phyloP scores from a whole-genome alignment of 306 rosid species.

The Ormosia emarginata region DNA sequence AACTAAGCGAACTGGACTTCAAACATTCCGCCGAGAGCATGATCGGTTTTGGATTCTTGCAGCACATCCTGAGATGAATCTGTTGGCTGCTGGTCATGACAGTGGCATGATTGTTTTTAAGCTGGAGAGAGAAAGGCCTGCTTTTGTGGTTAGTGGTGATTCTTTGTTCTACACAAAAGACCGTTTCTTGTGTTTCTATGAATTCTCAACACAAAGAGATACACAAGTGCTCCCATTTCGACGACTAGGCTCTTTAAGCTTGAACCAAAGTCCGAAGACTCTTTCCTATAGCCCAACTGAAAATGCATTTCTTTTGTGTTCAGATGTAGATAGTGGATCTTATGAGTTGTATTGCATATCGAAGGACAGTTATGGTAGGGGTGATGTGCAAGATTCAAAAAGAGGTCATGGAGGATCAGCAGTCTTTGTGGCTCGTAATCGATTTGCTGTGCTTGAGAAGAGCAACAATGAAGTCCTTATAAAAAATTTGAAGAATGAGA shows the following conservation, averaged over 20 bases:
- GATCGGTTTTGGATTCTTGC: conserved; percentile 98
- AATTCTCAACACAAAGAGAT: conserved; percentile 76
- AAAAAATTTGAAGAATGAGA: conserved; percentile 75
- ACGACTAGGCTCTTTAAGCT: conserved; percentile 70
- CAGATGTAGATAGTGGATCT: conserved; percentile 86
- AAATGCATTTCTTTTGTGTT: conserved; percentile 88
- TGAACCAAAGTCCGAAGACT: conserved; percentile 86
- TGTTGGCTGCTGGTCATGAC: conserved; percentile 96
- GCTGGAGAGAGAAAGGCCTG: conserved; percentile 94
- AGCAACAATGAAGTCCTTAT: conserved; percentile 65
- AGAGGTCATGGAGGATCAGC: conserved; percentile 88
- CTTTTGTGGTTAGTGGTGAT: conserved; percentile 82
- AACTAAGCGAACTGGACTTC: conserved; percentile 89
- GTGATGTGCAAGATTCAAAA: conserved; percentile 83
- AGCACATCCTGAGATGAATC: conserved; percentile 95
- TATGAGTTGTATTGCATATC: conserved; percentile 76
- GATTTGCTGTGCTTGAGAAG: conserved; percentile 93
- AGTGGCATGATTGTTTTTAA: conserved; percentile 96
- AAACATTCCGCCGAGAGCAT: conserved; percentile 92
- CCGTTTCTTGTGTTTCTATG: conserved; percentile 77
- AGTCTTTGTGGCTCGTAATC: conserved; percentile 81
- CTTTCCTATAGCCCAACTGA: conserved; percentile 86
- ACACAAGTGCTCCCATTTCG: conserved; percentile 86
- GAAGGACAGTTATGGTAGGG: conserved; percentile 69
- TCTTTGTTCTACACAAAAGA: conserved; percentile 71